Evolutionary conservation across 208 protist species (phyloP), one percentile per base, ranked within the genome.

Genomic region (Trypanosoma caninum): DNA sequence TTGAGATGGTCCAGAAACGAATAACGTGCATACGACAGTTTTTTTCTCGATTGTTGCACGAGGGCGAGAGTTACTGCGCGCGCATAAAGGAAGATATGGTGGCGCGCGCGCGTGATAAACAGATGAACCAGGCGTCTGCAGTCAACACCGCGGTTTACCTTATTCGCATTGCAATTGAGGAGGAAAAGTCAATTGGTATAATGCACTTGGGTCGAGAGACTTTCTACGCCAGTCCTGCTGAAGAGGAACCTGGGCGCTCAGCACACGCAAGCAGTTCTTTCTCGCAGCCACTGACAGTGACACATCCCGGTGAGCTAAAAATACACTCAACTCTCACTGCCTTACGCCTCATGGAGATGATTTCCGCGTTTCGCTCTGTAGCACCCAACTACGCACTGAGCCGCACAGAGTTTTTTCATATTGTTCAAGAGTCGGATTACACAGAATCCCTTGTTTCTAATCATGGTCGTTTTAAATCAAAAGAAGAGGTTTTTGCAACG

Each of bases 181-280:
- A 74, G 56, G 89, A 95, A 58, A 23, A 51, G n/a, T 45, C 58
- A 35, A 58, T 72, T 3, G 67, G 81, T 1, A 2, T 41, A 7
- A 89, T 93, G 79, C 86, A 95, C 70, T 75, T 95, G 41, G 89
- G 89, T 28, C 86, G 80, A 33, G 83, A 76, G 20, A 95, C 89
- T 8, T 95, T 95, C 45, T 58, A 80, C n/a, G 44, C 84, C 22
- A n/a, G 34, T 27, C 8, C 54, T 63, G 35, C 20, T 22, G 54
- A 2, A 41, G 38, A 41, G 31, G 40, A 20, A 42, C 30, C n/a
- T n/a, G n/a, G n/a, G n/a, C n/a, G n/a, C n/a, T n/a, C n/a, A n/a
- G n/a, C n/a, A n/a, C n/a, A n/a, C n/a, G n/a, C n/a, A n/a, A n/a
- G n/a, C n/a, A n/a, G n/a, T n/a, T n/a, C n/a, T n/a, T n/a, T n/a